Base-by-base conservation (phyloP, 2,329 filamentous ascomycete species). In the Arthroderma sp. region DNA sequence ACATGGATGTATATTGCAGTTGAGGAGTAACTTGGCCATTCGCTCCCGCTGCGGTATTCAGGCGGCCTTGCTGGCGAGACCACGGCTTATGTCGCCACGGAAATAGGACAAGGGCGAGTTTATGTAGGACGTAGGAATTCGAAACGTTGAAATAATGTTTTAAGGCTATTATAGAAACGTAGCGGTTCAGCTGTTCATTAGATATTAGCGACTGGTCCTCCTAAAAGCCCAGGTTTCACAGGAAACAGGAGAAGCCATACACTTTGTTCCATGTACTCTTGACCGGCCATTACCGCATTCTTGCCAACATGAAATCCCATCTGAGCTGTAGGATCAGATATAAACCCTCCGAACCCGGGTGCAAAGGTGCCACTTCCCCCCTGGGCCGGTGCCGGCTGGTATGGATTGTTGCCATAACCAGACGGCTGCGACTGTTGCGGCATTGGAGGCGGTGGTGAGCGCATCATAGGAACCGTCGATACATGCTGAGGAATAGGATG, bases 141-240 rank as follows among this genome's bases (percentile, higher is more conserved):
- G 88, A 93, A 52, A 98, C 91, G 68, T 96, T 95, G 72, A 98
- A 98, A 74, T 96, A 98, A 68, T 95, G 91, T 67, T 98, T 98
- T 38, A 98, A 75, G 11, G 86, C 86, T 9, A 83, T 82, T 55
- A 96, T 83, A 59, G 88, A 94, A 66, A 98, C 81, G 68, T 89
- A 95, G 64, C 80, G 78, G 56, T 81, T 82, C 56, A 85, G 70
- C 81, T 84, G 48, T 11, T 27, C 4, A 15, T 29, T 10, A 44
- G 7, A 15, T 10, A 39, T 22, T 22, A 22, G 15, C 3, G 15
- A 22, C 15, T 22, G 15, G 3, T 22, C 15, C 15, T 22, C 15
- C 15, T 22, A 22, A 22, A 22, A 22, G 15, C 15, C 15, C 15
- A 22, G 15, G 15, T 22, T 22, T 22, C 15, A 22, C 15, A 22